These are phyloP conservation scores for Pseudonitzschia multiseries DNA, from an alignment of 108 stramenopile genomes.

Conservation along the genomic window DNA sequence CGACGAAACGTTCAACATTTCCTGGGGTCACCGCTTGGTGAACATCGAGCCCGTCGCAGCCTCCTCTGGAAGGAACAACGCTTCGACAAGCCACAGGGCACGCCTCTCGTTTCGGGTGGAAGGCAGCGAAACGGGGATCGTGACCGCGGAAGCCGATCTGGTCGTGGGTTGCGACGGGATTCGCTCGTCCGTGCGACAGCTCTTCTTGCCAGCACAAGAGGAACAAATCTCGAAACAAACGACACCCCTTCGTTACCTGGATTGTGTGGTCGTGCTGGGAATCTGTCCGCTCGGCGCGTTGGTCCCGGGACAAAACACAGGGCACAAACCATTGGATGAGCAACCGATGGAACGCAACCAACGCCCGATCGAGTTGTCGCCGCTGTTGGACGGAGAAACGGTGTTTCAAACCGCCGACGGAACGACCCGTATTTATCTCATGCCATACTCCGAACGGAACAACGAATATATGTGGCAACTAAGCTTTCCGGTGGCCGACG, in stretches of 20 bases:
- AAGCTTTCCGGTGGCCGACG: slow-evolving; percentile 66
- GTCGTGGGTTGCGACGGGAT: slow-evolving; percentile 94
- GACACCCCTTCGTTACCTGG: slow-evolving; percentile 71
- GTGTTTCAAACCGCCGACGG: slow-evolving; percentile 89
- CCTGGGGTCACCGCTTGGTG: slow-evolving; percentile 61
- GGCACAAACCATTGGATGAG: no score
- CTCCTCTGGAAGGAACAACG: background rate
- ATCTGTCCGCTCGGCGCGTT: slow-evolving; percentile 46
- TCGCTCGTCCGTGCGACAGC: slow-evolving; percentile 59
- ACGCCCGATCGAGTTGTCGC: background rate
- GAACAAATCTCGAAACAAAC: background rate
- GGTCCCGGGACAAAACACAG: background rate
- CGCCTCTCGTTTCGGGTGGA: slow-evolving; percentile 40
- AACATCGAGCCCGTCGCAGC: slow-evolving; percentile 17
- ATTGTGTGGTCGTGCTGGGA: slow-evolving; percentile 79
- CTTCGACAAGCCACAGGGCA: background rate
- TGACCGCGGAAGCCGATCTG: slow-evolving; percentile 48
- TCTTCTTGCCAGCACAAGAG: slow-evolving; percentile 37
- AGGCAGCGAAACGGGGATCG: background rate
- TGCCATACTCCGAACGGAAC: slow-evolving; percentile 61
- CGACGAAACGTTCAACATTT: background rate
- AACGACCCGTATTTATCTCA: slow-evolving; percentile 74
- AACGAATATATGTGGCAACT: slow-evolving; percentile 88
- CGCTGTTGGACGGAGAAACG: slow-evolving; percentile 65
- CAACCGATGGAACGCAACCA: background rate